These are phyloP conservation scores for Trypanosoma congolense DNA, from an alignment of 208 protist species.

Conservation along the genomic window DNA sequence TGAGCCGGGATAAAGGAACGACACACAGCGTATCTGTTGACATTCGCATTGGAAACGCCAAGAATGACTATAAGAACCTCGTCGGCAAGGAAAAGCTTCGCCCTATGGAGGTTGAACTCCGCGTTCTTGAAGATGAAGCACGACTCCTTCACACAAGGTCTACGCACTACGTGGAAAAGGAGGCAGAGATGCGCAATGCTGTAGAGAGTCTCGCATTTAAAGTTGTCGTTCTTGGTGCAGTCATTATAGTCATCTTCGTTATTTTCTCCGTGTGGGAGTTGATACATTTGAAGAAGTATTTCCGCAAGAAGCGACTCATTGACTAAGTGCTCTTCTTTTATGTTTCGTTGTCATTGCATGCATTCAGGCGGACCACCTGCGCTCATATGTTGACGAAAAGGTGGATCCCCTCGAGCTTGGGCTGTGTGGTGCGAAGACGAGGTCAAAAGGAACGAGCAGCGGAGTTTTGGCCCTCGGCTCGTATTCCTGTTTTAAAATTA, in stretches of 20 bases:
- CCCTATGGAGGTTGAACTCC: slow-evolving; percentile 87
- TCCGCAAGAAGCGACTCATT: slow-evolving; percentile 89
- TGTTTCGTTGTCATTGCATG: no score
- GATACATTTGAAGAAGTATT: slow-evolving; percentile 77
- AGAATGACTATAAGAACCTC: slow-evolving; percentile 60
- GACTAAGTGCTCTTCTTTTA: slow-evolving; percentile 41
- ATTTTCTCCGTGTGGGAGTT: slow-evolving; percentile 69
- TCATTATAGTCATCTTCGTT: slow-evolving; percentile 61
- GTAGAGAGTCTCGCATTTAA: slow-evolving; percentile 78
- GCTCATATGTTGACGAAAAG: no score
- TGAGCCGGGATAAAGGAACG: slow-evolving; percentile 9
- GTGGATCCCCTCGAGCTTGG: no score
- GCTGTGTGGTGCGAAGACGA: no score
- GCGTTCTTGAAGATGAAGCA: slow-evolving; percentile 83
- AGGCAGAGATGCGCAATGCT: slow-evolving; percentile 82
- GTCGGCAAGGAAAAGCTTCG: slow-evolving; percentile 84
- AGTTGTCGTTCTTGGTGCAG: slow-evolving; percentile 58
- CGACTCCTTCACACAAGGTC: slow-evolving; percentile 80
- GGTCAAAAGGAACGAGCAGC: no score
- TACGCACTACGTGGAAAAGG: slow-evolving; percentile 80
- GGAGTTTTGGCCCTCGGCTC: no score
- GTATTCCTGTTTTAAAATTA: no score
- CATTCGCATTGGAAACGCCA: slow-evolving; percentile 43
- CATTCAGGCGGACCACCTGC: no score
- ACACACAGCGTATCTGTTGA: slow-evolving; percentile 31